Base-by-base conservation (phyloP, 352 stramenopile genomes). In the Globisporangium carolinianum region DNA sequence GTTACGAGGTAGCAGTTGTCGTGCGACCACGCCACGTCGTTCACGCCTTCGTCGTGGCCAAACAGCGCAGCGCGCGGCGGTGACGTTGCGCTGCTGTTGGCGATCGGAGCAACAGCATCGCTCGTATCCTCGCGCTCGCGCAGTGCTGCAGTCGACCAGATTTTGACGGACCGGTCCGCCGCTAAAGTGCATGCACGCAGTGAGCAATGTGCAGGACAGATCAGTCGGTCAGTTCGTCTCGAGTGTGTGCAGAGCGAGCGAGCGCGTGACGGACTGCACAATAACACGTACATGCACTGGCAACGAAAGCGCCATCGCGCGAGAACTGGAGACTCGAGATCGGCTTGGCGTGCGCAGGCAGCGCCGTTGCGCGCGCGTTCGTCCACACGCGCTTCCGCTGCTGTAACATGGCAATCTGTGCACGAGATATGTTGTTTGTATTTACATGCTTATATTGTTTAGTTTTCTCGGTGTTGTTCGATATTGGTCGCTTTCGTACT, bases 11-110 rank as follows among this genome's bases (percentile, higher is more conserved):
- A 96, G 41, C 63, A 72, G 9, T 79, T 75, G 51, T 95, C 85
- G 5, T 75, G 72, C 10, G 81, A 96, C 95, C 95, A 98, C 18
- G 86, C 76, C 8, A 97, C 83, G 57, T 97, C 94, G 38, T 96
- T 98, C 15, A 99, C 87, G 32, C 96, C 96, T 48, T 97, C 78
- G 51, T 91, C 76, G 68, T 98, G 95, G n/a, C 94, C 94, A 47
- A 78, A 81, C 5, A 96, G 61, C 39, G 73, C 75, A 37, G 64
- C 61, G 24, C 67, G 61, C 5, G 74, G 72, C 49, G 67, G 36
- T 5, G 57, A 55, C 11, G 55, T 37, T 15, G 72, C 49, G 67
- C 36, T 5, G 57, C 54, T 8, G 55, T 37, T 15, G 1, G 49
- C 38, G 51, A n/a, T 50, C 49, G 37, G 15, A n/a, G 35, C 56